Percentiles rank a stretch among this genome's conserved stretches.
Conservation (phyloP, 176 grass and related monocot genomes). For the Rhynchospora pubera region DNA sequence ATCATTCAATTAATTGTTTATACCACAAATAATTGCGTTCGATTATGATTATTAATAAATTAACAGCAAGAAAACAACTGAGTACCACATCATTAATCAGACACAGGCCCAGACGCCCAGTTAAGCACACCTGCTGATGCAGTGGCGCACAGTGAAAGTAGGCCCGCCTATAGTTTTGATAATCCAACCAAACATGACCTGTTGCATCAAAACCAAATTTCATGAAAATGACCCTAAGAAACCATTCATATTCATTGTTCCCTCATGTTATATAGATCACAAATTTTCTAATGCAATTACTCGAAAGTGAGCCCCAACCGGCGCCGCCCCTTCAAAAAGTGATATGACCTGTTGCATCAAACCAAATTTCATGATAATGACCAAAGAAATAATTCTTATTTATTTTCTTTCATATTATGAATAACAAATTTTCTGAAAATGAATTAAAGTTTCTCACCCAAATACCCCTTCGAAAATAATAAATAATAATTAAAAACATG, state of each 20-base stretch:
- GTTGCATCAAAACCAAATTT: background rate
- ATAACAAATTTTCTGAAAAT: too few relatives aligned
- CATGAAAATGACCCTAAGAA: constrained; percentile 1
- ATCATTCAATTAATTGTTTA: constrained; percentile 16
- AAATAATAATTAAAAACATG: background rate
- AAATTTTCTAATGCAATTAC: background rate
- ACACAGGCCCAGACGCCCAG: background rate
- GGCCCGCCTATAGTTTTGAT: background rate
- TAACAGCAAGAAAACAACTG: background rate
- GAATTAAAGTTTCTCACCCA: too few relatives aligned
- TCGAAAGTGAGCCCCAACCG: background rate
- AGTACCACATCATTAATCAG: background rate
- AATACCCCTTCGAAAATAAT: background rate
- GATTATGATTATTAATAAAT: background rate
- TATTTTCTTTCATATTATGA: too few relatives aligned
- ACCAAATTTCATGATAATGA: too few relatives aligned
- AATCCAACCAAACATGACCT: constrained; percentile 9
- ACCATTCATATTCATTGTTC: background rate
- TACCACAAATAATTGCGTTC: constrained; percentile 4
- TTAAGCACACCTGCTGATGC: constrained; percentile 3
- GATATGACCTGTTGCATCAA: too few relatives aligned
- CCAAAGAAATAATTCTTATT: too few relatives aligned
- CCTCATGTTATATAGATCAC: background rate
- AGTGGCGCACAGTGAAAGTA: background rate
- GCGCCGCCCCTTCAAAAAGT: background rate